Evolutionary conservation across 2,329 filamentous ascomycete genomes (phyloP).

Genomic region (Teratosphaeria nubilosa): DNA sequence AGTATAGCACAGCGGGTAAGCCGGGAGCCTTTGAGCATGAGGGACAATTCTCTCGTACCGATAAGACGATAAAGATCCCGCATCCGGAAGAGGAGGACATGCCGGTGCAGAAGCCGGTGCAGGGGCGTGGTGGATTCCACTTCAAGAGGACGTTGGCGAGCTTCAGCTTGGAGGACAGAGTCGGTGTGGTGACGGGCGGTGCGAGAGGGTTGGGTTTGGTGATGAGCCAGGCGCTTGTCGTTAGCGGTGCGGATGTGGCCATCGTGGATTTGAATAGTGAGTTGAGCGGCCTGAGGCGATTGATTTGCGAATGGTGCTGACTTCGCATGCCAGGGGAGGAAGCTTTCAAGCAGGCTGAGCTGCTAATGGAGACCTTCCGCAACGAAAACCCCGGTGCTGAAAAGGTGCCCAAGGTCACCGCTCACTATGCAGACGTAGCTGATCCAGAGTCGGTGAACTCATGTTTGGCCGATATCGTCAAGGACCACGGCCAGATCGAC

Average conservation of each 20-base stretch:
- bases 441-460: slow-evolving; percentile 66
- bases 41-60: slow-evolving; percentile 68
- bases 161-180: slow-evolving; percentile 77
- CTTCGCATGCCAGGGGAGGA: slow-evolving; percentile 57
- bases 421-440: slow-evolving; percentile 82
- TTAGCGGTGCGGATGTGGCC: slow-evolving; percentile 78
- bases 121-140: slow-evolving; percentile 68
- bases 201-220: slow-evolving; percentile 81
- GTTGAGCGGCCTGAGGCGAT: slow-evolving; percentile 21
- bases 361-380: slow-evolving; percentile 65
- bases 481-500: slow-evolving; percentile 69
- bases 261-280: slow-evolving; percentile 88
- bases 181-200: slow-evolving; percentile 80
- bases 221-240: slow-evolving; percentile 85
- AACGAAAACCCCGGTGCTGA: slow-evolving; percentile 68
- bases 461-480: slow-evolving; percentile 60
- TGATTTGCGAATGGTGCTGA: not conserved
- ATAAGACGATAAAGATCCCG: slow-evolving; percentile 65
- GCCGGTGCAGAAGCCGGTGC: slow-evolving; percentile 59
- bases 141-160: slow-evolving; percentile 75
- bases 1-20: slow-evolving; percentile 26
- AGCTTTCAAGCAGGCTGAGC: slow-evolving; percentile 64
- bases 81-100: slow-evolving; percentile 73
- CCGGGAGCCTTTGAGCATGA: slow-evolving; percentile 36
- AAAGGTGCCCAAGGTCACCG: slow-evolving; percentile 71